Evolutionary conservation across 305 asterid genomes (phyloP).

Genomic region (Solanum hybrid): DNA sequence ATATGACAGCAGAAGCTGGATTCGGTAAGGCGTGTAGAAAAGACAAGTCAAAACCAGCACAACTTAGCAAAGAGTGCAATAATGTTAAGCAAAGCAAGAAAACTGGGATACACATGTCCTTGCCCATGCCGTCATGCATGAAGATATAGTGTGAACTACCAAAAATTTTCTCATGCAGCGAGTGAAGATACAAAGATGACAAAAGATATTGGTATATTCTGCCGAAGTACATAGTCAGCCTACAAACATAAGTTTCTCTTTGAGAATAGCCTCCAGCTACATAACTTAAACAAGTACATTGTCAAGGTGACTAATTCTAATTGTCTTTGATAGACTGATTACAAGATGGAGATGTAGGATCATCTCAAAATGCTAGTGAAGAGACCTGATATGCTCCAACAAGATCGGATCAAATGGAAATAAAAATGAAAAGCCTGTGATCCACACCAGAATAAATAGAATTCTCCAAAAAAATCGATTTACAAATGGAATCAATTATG

Average conservation of each 20-base stretch:
- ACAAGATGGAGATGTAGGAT: neutral
- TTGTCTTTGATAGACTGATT: neutral
- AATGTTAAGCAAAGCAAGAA: neutral
- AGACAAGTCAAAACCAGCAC: neutral
- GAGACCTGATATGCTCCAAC: neutral
- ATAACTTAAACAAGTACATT: neutral
- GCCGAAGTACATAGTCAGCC: neutral
- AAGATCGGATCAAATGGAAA: neutral
- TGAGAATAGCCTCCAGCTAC: neutral
- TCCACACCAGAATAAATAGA: neutral
- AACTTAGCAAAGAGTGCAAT: neutral
- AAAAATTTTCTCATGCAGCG: neutral
- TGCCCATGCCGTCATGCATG: neutral
- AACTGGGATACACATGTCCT: neutral
- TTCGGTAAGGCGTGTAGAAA: neutral
- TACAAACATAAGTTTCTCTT: neutral
- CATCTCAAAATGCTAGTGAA: slow-evolving; percentile 2
- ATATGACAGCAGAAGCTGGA: neutral
- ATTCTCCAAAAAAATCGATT: neutral
- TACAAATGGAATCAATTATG: neutral
- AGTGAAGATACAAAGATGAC: neutral
- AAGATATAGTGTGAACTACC: neutral
- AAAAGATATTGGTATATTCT: neutral
- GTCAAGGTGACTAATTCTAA: neutral
- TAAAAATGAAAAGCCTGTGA: neutral